Evolutionary conservation across 2,329 filamentous ascomycete genomes (phyloP), one percentile per base, ranked within the genome.

Genomic region (Thermoascus crustaceus): DNA sequence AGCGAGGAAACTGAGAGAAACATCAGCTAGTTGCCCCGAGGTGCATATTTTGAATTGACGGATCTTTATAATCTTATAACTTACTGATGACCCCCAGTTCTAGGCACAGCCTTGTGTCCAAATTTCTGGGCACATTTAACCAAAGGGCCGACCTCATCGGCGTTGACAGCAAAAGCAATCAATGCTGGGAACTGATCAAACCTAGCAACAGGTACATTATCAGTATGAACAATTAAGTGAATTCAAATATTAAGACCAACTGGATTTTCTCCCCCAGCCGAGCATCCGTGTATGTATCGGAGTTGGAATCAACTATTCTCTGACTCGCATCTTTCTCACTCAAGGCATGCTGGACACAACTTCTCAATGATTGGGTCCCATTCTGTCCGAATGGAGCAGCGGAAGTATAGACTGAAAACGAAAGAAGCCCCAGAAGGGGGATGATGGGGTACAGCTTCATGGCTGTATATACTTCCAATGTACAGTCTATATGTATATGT

Each of bases 1-100:
- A 9, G 41, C 29, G 42, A 38, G 25, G 27, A 42, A 43, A 20
- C 43, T 42, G 13, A 13, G 7, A 29, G 2, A 3, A 14, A 7
- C 13, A 29, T 29, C n/a, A 29, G 26, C 26, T 13, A 29, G 4
- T 2, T 29, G 9, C 11, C 22, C 11, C 22, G 7, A n/a, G n/a
- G n/a, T 10, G 8, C 4, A 32, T 18, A 27, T 4, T 13, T 4
- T 24, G n/a, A n/a, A n/a, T n/a, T n/a, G n/a, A n/a, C n/a, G n/a
- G n/a, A 24, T 24, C 22, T 24, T 9, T 9, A 8, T 3, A 29
- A 9, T 7, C 8, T 29, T 8, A 10, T 18, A 18, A 29, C 26
- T 29, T 17, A 29, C 26, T 29, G 26, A 29, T 29, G 26, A 8
- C 26, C 26, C 7, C 26, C 26, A 2, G 26, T 29, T 10, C 26